Percentiles rank a stretch among this genome's conserved stretches.
Evolutionary conservation across 2,329 filamentous ascomycete species (phyloP).

Genomic region (Ophioceras dolichostomum): DNA sequence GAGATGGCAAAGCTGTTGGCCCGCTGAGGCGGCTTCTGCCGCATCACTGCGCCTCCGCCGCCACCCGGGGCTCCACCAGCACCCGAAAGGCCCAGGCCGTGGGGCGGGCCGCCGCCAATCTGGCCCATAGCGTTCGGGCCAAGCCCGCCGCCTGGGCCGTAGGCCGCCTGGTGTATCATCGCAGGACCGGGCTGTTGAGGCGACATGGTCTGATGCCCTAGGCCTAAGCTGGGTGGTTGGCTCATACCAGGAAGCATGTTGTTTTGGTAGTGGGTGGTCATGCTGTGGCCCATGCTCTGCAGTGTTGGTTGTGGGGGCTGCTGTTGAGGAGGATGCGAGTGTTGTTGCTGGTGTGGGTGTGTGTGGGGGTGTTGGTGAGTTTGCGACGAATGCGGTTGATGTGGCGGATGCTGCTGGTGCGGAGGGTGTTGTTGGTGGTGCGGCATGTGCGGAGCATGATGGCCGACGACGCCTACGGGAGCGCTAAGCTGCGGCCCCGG

Average conservation of each 20-base stretch:
- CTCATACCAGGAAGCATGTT: conserved; percentile 1
- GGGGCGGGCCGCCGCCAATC: too few species aligned
- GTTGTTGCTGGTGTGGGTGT: conserved; percentile 5
- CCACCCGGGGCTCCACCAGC: too few species aligned
- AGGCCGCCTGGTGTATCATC: too few species aligned
- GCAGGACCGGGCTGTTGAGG: too few species aligned
- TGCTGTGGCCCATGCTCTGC: conserved; percentile 13
- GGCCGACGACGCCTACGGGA: conserved; percentile 10
- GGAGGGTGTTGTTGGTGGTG: conserved; percentile 5
- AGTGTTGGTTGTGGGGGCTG: conserved; percentile 19
- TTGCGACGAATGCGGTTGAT: not conserved
- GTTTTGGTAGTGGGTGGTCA: conserved; percentile 3
- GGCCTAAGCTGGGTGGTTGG: conserved; percentile 2
- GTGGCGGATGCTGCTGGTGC: conserved; percentile 9
- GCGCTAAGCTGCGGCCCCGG: conserved; percentile 12
- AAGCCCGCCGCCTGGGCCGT: too few species aligned
- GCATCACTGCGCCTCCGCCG: too few species aligned
- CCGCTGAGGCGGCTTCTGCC: conserved; percentile 22
- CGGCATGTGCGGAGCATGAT: too few species aligned
- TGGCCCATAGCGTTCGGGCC: too few species aligned
- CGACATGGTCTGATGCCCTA: not conserved
- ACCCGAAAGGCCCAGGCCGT: too few species aligned
- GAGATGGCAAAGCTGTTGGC: conserved; percentile 26
- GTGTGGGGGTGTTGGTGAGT: not conserved
- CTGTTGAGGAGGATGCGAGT: conserved; percentile 10